Percentiles rank a stretch among this genome's conserved stretches.
Evolutionary conservation across 2,329 filamentous ascomycete species (phyloP).

Genomic region (Colletotrichum sp.): DNA sequence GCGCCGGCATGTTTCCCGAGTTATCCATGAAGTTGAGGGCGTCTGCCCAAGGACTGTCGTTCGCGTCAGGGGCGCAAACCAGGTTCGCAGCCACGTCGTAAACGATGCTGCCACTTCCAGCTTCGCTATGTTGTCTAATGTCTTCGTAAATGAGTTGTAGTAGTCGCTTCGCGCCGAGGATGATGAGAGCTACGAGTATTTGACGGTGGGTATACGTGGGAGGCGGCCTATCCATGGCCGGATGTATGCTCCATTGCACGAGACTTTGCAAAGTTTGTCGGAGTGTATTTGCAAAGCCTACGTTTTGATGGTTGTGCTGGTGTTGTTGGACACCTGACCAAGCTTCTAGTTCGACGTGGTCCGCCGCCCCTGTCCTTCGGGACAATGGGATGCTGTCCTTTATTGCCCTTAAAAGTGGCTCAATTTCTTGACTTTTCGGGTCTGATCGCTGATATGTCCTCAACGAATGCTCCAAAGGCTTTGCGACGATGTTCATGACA

Average conservation of each 20-base stretch:
- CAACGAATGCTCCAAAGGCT: slow-evolving; percentile 70
- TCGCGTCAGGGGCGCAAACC: slow-evolving; percentile 69
- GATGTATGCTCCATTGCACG: slow-evolving; percentile 69
- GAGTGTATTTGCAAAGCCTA: slow-evolving; percentile 62
- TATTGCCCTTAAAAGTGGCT: slow-evolving; percentile 71
- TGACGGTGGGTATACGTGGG: slow-evolving; percentile 77
- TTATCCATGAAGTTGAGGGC: slow-evolving; percentile 37
- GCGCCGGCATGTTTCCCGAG: slow-evolving; percentile 37
- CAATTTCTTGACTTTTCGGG: slow-evolving; percentile 71
- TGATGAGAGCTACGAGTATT: slow-evolving; percentile 63
- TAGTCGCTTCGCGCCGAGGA: slow-evolving; percentile 66
- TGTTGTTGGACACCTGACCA: slow-evolving; percentile 54
- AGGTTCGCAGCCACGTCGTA: slow-evolving; percentile 74
- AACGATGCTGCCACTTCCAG: slow-evolving; percentile 63
- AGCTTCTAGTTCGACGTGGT: slow-evolving; percentile 70
- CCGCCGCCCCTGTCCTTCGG: slow-evolving; percentile 65
- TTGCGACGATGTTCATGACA: slow-evolving; percentile 74
- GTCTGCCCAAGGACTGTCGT: slow-evolving; percentile 43
- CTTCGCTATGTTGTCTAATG: slow-evolving; percentile 64
- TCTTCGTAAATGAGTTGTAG: slow-evolving; percentile 71
- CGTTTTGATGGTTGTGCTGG: slow-evolving; percentile 46
- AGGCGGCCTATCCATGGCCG: slow-evolving; percentile 59
- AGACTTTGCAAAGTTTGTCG: slow-evolving; percentile 67
- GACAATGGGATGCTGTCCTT: slow-evolving; percentile 63
- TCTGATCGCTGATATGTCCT: slow-evolving; percentile 70